phyloP scores from a whole-genome alignment of 2,329 filamentous ascomycete species.

The Scleromitrula shiraiana region DNA sequence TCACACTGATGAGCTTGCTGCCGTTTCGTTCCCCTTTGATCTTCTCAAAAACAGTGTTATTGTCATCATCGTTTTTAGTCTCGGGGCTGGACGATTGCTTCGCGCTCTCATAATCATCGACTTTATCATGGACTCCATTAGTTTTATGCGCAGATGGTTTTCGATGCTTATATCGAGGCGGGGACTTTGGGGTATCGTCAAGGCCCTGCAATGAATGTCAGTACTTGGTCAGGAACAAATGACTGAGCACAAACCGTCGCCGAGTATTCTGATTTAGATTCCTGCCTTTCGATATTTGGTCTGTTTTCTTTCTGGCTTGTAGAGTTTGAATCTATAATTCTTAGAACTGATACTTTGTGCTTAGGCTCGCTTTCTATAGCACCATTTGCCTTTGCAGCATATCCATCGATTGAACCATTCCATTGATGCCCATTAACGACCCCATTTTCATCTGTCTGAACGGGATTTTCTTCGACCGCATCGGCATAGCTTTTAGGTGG shows the following conservation, averaged over 20 bases:
- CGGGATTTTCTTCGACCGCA: slow-evolving; percentile 24
- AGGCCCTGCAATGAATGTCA: slow-evolving; percentile 22
- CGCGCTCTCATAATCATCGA: slow-evolving; percentile 5
- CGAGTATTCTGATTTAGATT: slow-evolving; percentile 24
- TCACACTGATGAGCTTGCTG: slow-evolving; percentile 22
- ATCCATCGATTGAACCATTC: slow-evolving; percentile 5
- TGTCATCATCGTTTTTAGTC: slow-evolving; percentile 9
- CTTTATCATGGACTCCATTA: slow-evolving; percentile 12
- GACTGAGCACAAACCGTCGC: slow-evolving; percentile 18
- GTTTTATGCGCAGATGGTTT: slow-evolving; percentile 22
- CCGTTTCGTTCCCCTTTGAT: slow-evolving; percentile 16
- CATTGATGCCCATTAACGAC: background rate
- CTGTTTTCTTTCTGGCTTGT: slow-evolving; percentile 12
- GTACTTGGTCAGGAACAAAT: background rate
- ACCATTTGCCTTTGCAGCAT: slow-evolving; percentile 9
- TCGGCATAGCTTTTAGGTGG: slow-evolving; percentile 35
- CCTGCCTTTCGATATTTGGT: slow-evolving; percentile 18
- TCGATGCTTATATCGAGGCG: slow-evolving; percentile 21
- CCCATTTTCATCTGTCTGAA: slow-evolving; percentile 1
- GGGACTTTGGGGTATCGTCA: slow-evolving; percentile 23
- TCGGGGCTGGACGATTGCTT: slow-evolving; percentile 1
- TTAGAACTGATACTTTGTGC: slow-evolving; percentile 22
- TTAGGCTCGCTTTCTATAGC: background rate
- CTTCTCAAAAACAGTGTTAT: slow-evolving; percentile 18
- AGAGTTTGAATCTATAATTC: slow-evolving; percentile 20